Conservation (phyloP, 169 alveolate genomes). For the Plasmodium yoelii region DNA sequence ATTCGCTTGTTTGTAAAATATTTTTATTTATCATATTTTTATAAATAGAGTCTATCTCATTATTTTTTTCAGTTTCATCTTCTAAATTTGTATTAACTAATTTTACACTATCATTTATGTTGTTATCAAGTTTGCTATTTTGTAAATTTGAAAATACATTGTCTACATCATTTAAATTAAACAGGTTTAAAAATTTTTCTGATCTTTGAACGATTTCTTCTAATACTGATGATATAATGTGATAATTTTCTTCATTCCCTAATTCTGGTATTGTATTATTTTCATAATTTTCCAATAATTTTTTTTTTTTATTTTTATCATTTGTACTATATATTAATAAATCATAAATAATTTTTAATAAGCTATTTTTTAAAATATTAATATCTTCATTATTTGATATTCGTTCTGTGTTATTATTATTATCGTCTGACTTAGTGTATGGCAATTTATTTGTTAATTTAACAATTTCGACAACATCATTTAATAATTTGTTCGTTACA, state of each 20-base stretch:
- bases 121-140: no score
- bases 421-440: conserved; percentile 31
- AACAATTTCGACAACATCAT: conserved; percentile 61
- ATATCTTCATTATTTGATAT: conserved; percentile 28
- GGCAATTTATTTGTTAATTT: conserved; percentile 48
- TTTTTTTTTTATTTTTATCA: conserved; percentile 8
- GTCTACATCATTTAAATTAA: conserved; percentile 27
- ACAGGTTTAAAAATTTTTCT: conserved; percentile 14
- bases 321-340: conserved; percentile 37
- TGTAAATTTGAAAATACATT: not conserved
- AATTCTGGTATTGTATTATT: conserved; percentile 5
- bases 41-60: no score
- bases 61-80: no score
- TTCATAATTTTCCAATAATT: not conserved
- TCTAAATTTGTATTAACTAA: no score
- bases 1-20: no score
- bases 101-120: no score
- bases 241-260: conserved; percentile 18
- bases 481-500: conserved; percentile 29
- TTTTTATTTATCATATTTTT: no score
- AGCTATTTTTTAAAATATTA: conserved; percentile 41
- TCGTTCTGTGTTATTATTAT: conserved; percentile 55
- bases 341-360: conserved; percentile 34
- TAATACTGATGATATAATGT: conserved; percentile 27
- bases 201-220: conserved; percentile 29